These are phyloP conservation scores for Pestalotiopsis sp. DNA, from an alignment of 2,329 filamentous ascomycete species.

Conservation along the genomic window DNA sequence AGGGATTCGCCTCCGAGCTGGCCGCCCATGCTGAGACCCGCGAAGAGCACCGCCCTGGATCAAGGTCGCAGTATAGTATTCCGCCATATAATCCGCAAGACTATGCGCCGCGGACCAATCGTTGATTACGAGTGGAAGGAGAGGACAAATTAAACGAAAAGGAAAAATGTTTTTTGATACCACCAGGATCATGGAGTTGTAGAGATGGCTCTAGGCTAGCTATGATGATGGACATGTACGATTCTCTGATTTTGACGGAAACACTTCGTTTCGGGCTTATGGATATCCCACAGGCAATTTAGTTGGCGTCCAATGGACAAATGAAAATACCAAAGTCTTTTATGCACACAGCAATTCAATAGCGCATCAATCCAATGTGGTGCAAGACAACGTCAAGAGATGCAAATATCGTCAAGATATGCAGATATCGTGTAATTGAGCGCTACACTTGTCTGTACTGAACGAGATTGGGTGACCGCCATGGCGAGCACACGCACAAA, in stretches of 20 bases:
- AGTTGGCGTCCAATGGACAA: neutral
- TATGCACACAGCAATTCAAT: neutral
- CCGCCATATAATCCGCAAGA: conserved; percentile 19
- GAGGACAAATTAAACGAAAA: neutral
- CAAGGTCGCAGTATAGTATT: conserved; percentile 23
- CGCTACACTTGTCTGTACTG: neutral
- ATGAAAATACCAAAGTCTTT: neutral
- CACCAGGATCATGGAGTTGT: neutral
- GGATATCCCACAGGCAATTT: neutral
- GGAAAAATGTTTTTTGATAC: neutral
- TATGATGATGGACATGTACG: neutral
- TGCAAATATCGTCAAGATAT: neutral
- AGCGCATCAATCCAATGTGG: neutral
- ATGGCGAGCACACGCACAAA: neutral
- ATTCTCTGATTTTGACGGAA: neutral
- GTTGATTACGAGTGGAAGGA: neutral
- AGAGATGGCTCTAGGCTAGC: neutral
- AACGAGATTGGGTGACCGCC: neutral
- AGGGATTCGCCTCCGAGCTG: conserved; percentile 45
- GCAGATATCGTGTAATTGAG: neutral
- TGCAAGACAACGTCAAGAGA: neutral
- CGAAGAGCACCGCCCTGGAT: conserved; percentile 43
- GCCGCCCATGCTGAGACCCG: conserved; percentile 49
- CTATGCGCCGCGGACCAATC: conserved; percentile 8
- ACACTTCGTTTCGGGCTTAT: neutral